These are phyloP conservation scores for Colletotrichum orchidophilum DNA, from an alignment of 2,329 filamentous ascomycete genomes.

Conservation along the genomic window DNA sequence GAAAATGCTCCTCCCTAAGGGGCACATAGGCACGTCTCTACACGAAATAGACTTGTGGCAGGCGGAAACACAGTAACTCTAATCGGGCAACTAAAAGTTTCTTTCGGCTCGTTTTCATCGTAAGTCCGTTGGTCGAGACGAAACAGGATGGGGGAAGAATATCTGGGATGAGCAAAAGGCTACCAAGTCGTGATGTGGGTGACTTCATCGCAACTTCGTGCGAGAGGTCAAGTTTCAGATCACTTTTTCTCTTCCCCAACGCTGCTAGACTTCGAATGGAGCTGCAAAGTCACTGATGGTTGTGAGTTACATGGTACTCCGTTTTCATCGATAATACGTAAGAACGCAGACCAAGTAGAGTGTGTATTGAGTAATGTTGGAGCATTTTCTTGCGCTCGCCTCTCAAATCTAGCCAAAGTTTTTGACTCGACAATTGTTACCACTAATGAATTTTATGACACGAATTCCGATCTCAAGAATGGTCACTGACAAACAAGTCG, in stretches of 20 bases:
- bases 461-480: not conserved
- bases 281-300: not conserved
- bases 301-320: not conserved
- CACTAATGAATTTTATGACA: too few species aligned
- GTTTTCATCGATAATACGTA: not conserved
- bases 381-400: not conserved
- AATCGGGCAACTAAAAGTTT: not conserved
- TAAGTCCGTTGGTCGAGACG: not conserved
- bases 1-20: not conserved
- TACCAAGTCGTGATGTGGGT: not conserved
- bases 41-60: not conserved
- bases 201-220: not conserved
- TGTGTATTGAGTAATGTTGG: not conserved
- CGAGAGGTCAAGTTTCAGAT: not conserved
- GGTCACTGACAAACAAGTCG: not conserved
- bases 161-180: not conserved
- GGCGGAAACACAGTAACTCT: not conserved
- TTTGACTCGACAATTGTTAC: not conserved
- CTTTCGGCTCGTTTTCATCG: not conserved
- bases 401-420: not conserved
- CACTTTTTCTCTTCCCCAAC: not conserved
- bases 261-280: not conserved
- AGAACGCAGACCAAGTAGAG: not conserved
- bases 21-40: not conserved
- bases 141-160: not conserved